Conservation (phyloP, 2,329 filamentous ascomycete species). For the Beauveria asiatica region DNA sequence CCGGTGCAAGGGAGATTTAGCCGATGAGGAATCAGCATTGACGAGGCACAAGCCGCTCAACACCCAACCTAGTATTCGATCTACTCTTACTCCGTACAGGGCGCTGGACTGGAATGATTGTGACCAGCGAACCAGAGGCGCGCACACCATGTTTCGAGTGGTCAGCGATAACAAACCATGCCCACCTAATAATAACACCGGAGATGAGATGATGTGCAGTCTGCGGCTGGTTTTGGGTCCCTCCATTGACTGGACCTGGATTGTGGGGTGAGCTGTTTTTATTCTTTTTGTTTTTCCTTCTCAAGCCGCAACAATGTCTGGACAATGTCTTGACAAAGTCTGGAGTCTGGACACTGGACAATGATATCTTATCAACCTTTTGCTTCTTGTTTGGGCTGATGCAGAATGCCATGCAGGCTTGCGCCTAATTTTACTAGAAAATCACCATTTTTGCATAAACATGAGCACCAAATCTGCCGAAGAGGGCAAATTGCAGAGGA, state of each 20-base stretch:
- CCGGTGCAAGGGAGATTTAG: neutral
- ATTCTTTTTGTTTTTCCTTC: too few relatives aligned
- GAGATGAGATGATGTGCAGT: conserved; percentile 6
- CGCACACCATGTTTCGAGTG: too few relatives aligned
- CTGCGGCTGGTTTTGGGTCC: neutral
- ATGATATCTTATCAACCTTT: neutral
- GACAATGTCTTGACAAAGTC: neutral
- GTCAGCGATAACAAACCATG: neutral
- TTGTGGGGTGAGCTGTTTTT: too few relatives aligned
- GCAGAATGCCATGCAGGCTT: neutral
- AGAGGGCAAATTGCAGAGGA: neutral
- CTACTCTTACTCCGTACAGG: neutral
- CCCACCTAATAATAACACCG: neutral
- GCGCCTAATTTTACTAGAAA: neutral
- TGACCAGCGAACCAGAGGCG: neutral
- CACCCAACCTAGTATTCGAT: neutral
- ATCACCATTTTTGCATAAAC: neutral
- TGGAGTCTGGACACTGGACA: too few relatives aligned
- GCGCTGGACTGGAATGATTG: neutral
- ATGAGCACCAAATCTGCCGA: neutral
- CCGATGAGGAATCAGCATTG: too few relatives aligned
- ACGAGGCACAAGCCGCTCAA: too few relatives aligned
- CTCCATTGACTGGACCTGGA: neutral
- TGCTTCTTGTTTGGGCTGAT: neutral
- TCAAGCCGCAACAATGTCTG: neutral